Evolutionary conservation across 208 protist genomes (phyloP).

Genomic region (Leishmania turanica): DNA sequence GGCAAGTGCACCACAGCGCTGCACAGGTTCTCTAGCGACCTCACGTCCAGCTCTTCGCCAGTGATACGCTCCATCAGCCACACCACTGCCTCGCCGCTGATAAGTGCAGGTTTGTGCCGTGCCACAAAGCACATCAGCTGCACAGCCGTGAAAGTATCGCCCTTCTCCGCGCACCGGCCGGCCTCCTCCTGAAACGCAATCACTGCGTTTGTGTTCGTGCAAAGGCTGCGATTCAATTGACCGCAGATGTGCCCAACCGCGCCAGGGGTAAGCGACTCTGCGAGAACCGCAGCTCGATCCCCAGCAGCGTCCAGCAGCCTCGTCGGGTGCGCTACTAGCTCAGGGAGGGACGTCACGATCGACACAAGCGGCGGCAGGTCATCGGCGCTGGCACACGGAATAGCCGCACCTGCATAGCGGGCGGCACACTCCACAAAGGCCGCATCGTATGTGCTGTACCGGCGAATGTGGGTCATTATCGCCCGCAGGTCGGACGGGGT

Average conservation of each 20-base stretch:
- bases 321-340: conserved; percentile 35
- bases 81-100: conserved; percentile 56
- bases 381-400: conserved; percentile 22
- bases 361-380: conserved; percentile 25
- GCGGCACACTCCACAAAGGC: conserved; percentile 39
- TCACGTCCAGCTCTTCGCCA: conserved; percentile 57
- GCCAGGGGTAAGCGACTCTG: conserved; percentile 41
- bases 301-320: conserved; percentile 34
- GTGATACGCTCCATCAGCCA: conserved; percentile 75
- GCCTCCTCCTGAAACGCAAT: conserved; percentile 63
- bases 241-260: conserved; percentile 52
- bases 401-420: conserved; percentile 29
- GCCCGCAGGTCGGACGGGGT: conserved; percentile 11
- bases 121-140: conserved; percentile 70
- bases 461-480: conserved; percentile 34
- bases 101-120: conserved; percentile 52
- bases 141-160: conserved; percentile 62
- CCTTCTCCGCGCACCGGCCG: conserved; percentile 64
- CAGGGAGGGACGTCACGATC: conserved; percentile 43
- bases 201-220: conserved; percentile 39
- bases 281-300: conserved; percentile 38
- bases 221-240: conserved; percentile 51
- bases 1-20: conserved; percentile 50
- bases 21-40: conserved; percentile 46
- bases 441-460: conserved; percentile 38